These are phyloP conservation scores for Aspergillus persii DNA, from an alignment of 2,329 filamentous ascomycete species.

Conservation along the genomic window DNA sequence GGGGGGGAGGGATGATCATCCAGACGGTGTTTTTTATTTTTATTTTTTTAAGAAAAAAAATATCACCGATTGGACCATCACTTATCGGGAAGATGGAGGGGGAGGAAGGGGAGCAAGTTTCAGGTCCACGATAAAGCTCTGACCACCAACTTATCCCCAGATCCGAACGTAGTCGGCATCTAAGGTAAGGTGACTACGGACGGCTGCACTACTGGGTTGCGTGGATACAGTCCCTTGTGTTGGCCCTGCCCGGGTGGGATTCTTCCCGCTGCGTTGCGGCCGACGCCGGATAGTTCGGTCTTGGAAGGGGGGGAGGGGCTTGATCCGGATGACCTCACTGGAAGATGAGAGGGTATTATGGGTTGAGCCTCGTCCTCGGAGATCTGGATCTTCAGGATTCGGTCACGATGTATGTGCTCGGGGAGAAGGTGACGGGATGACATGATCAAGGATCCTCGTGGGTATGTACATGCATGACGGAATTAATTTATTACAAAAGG, in stretches of 20 bases:
- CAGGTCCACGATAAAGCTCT: slow-evolving; percentile 11
- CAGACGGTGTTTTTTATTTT: no score
- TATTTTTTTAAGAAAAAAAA: neutral
- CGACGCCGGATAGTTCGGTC: neutral
- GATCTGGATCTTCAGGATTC: neutral
- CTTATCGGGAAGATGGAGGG: neutral
- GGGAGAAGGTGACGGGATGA: neutral
- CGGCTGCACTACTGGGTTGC: slow-evolving; percentile 4
- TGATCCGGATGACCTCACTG: no score
- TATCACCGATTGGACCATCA: neutral
- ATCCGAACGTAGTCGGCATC: slow-evolving; percentile 6
- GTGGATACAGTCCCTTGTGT: slow-evolving; percentile 2
- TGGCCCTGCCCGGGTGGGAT: slow-evolving; percentile 1
- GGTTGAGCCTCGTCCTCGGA: no score
- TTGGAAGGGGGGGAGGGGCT: neutral
- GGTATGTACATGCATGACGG: neutral
- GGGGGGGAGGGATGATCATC: neutral
- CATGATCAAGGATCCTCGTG: neutral
- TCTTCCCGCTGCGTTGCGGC: neutral
- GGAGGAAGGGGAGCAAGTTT: neutral
- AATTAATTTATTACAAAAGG: neutral
- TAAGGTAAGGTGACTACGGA: neutral
- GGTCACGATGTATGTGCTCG: neutral
- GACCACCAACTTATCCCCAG: slow-evolving; percentile 12
- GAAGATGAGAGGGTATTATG: neutral